Evolutionary conservation across 805 yeast species (phyloP).

Genomic region (Cyberlindnera sargentensis): DNA sequence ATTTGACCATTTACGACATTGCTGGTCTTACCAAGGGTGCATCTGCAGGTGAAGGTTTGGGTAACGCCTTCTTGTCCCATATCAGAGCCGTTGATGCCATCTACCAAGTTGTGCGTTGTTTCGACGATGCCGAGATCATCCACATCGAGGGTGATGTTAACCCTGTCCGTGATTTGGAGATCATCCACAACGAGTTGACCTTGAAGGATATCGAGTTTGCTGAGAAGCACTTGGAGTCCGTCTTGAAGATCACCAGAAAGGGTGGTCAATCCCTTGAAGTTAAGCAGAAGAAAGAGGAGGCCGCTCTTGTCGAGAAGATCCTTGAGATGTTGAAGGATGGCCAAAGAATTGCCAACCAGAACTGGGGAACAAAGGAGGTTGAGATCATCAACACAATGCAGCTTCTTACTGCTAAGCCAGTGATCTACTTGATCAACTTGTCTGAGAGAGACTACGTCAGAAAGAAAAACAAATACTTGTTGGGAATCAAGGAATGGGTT

Average conservation of each 20-base stretch:
- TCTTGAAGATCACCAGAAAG: constrained; percentile 73
- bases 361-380: constrained; percentile 88
- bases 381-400: constrained; percentile 82
- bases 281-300: constrained; percentile 83
- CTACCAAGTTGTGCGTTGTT: constrained; percentile 95
- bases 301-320: constrained; percentile 64
- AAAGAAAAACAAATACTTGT: constrained; percentile 81
- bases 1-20: constrained; percentile 88
- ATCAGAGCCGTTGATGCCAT: constrained; percentile 97
- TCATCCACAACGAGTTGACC: constrained; percentile 86
- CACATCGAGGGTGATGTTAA: constrained; percentile 96
- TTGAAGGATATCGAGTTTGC: constrained; percentile 95
- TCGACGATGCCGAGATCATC: constrained; percentile 95
- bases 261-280: constrained; percentile 88
- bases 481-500: constrained; percentile 85
- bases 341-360: constrained; percentile 78
- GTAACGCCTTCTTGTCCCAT: constrained; percentile 94
- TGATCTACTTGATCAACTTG: constrained; percentile 85
- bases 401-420: constrained; percentile 90
- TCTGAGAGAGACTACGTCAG: constrained; percentile 83
- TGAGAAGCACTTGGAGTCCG: constrained; percentile 70
- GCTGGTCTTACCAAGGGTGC: constrained; percentile 99
- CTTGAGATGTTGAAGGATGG: constrained; percentile 76
- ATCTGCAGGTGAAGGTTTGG: constrained; percentile 93
- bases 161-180: constrained; percentile 91